phyloP scores from a whole-genome alignment of 805 yeast genomes.

The Candida jianshihensis region DNA sequence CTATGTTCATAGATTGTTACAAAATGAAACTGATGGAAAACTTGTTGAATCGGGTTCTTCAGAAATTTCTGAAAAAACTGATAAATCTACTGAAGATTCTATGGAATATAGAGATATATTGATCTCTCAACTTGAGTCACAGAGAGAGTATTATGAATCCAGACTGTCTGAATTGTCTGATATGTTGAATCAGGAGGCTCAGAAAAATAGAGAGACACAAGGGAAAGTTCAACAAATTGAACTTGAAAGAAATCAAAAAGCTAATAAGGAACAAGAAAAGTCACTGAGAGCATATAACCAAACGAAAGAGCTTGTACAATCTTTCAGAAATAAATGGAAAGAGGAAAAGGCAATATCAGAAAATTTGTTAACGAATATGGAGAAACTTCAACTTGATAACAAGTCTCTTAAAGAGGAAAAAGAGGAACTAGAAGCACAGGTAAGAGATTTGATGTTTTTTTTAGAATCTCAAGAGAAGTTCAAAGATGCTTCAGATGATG shows the following conservation, averaged over 20 bases:
- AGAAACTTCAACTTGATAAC: constrained; percentile 26
- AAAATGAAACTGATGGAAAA: constrained; percentile 85
- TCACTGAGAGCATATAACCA: constrained; percentile 7
- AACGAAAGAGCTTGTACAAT: constrained; percentile 18
- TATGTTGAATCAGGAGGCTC: neutral
- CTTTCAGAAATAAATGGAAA: constrained; percentile 28
- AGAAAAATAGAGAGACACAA: constrained; percentile 16
- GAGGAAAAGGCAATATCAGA: constrained; percentile 44
- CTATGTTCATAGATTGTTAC: constrained; percentile 80
- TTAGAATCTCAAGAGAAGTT: constrained; percentile 69
- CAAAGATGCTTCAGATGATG: constrained; percentile 63
- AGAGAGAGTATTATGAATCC: constrained; percentile 72
- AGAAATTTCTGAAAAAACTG: constrained; percentile 12
- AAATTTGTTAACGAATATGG: constrained; percentile 34
- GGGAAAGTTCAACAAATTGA: constrained; percentile 11
- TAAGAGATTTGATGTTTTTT: constrained; percentile 73
- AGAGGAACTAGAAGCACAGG: constrained; percentile 52
- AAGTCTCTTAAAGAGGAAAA: constrained; percentile 32
- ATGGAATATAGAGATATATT: constrained; percentile 76
- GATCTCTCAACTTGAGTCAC: constrained; percentile 77
- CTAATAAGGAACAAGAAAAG: too few species aligned
- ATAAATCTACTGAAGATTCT: constrained; percentile 53
- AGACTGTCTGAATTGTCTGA: constrained; percentile 31
- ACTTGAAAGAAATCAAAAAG: too few species aligned
- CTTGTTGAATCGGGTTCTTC: constrained; percentile 55